Evolutionary conservation across 179 eudicot genomes (phyloP).

Genomic region (Pouteria campechiana): DNA sequence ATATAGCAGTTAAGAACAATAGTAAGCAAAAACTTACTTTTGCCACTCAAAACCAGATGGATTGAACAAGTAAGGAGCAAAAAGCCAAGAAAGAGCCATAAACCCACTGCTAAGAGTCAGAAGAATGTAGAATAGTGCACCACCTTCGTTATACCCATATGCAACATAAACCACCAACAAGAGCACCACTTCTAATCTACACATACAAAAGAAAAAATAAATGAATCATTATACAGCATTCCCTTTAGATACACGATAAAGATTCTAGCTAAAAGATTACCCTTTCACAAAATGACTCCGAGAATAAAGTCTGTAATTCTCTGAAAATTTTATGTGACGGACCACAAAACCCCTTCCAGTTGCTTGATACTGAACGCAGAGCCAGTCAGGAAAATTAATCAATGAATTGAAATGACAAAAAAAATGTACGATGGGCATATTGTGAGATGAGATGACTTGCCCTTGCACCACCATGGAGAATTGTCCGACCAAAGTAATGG

Average conservation of each 20-base stretch:
- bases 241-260: no score
- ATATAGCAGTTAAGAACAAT: background rate
- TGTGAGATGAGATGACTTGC: slow-evolving; percentile 49
- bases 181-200: slow-evolving; percentile 84
- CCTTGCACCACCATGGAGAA: slow-evolving; percentile 98
- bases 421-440: background rate
- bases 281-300: slow-evolving; percentile 99
- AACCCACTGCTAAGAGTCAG: slow-evolving; percentile 93
- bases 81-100: slow-evolving; percentile 93
- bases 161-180: slow-evolving; percentile 73
- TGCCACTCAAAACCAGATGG: slow-evolving; percentile 99
- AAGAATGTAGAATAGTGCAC: slow-evolving; percentile 73
- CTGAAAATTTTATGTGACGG: slow-evolving; percentile 86
- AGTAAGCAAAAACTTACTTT: slow-evolving; percentile 43
- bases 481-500: slow-evolving; percentile 96
- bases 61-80: slow-evolving; percentile 93
- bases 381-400: no score
- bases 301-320: slow-evolving; percentile 96
- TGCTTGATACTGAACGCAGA: slow-evolving; percentile 98
- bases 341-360: slow-evolving; percentile 99
- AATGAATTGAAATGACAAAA: background rate
- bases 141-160: slow-evolving; percentile 63
- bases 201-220: slow-evolving; percentile 5
- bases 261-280: no score
- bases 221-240: no score